Evolutionary conservation across 768 basidiomycete species (phyloP).

Genomic region (Xanthoconium purpureum): DNA sequence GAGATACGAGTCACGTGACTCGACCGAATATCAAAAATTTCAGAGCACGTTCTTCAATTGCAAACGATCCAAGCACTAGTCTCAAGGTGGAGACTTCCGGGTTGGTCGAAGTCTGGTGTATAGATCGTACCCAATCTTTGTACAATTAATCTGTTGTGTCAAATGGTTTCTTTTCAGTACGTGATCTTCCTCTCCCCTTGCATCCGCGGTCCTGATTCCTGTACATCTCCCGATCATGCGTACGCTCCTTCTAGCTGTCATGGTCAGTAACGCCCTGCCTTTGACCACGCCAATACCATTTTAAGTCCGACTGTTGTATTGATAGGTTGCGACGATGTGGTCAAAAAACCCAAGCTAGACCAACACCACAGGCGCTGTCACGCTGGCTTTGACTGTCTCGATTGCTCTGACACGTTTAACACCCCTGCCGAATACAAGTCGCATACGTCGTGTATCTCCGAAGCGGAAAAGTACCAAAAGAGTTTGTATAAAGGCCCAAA

Average conservation of each 20-base stretch:
- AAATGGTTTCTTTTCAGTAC: conserved; percentile 76
- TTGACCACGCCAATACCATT: background rate
- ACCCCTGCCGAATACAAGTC: conserved; percentile 74
- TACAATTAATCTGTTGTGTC: background rate
- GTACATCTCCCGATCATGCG: background rate
- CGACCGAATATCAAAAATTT: too few relatives aligned
- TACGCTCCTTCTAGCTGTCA: conserved; percentile 55
- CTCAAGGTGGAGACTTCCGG: background rate
- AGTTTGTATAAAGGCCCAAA: conserved; percentile 78
- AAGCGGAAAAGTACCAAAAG: conserved; percentile 94
- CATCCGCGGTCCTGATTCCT: background rate
- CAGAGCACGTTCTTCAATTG: too few relatives aligned
- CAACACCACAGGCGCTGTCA: conserved; percentile 63
- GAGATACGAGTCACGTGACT: background rate
- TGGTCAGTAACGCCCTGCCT: conserved; percentile 38
- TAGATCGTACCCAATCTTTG: background rate
- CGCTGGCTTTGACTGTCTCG: conserved; percentile 75
- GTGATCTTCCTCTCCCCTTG: conserved; percentile 21
- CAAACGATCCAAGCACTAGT: too few relatives aligned
- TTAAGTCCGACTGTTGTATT: background rate
- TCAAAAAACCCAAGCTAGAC: conserved; percentile 93
- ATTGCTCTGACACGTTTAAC: conserved; percentile 83
- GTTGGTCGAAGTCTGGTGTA: background rate
- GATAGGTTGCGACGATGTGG: conserved; percentile 75
- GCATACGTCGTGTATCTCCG: conserved; percentile 82